These are phyloP conservation scores for Phaeosphaeria sp. DNA, from an alignment of 2,329 filamentous ascomycete species.

Conservation along the genomic window DNA sequence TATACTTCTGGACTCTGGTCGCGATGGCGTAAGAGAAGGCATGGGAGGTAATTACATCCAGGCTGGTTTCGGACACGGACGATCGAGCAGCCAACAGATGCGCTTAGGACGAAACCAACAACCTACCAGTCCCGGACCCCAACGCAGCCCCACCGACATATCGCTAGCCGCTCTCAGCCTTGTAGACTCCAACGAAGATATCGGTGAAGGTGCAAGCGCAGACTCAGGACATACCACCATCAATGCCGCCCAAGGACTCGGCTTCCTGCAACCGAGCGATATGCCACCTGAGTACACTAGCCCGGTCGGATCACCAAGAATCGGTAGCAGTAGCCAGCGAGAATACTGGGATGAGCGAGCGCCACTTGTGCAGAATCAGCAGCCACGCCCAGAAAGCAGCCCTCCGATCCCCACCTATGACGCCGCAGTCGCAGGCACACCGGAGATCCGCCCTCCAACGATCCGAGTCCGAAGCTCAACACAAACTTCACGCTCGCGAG, in stretches of 20 bases:
- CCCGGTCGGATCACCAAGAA: conserved; percentile 46
- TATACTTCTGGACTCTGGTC: conserved; percentile 87
- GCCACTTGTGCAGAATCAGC: conserved; percentile 44
- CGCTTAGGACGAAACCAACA: conserved; percentile 69
- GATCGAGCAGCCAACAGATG: conserved; percentile 80
- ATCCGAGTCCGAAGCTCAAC: conserved; percentile 36
- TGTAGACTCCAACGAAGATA: conserved; percentile 69
- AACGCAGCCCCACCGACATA: conserved; percentile 93
- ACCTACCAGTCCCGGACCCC: conserved; percentile 87
- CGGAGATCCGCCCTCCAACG: conserved; percentile 27
- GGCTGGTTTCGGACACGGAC: conserved; percentile 64
- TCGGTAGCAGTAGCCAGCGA: conserved; percentile 60
- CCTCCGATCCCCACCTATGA: conserved; percentile 85
- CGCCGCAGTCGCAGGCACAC: conserved; percentile 76
- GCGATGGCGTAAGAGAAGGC: conserved; percentile 60
- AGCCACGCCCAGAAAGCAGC: conserved; percentile 25
- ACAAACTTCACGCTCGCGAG: conserved; percentile 27
- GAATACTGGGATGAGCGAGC: conserved; percentile 60
- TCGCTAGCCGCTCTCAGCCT: conserved; percentile 86
- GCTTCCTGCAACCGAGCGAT: conserved; percentile 45
- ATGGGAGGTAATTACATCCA: conserved; percentile 58
- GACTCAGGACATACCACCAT: conserved; percentile 28
- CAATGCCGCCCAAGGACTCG: conserved; percentile 37
- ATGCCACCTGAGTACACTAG: conserved; percentile 60
- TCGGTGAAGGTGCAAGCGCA: conserved; percentile 73